Conservation (phyloP, 23 red algal species). For the Gracilaria caudata region DNA sequence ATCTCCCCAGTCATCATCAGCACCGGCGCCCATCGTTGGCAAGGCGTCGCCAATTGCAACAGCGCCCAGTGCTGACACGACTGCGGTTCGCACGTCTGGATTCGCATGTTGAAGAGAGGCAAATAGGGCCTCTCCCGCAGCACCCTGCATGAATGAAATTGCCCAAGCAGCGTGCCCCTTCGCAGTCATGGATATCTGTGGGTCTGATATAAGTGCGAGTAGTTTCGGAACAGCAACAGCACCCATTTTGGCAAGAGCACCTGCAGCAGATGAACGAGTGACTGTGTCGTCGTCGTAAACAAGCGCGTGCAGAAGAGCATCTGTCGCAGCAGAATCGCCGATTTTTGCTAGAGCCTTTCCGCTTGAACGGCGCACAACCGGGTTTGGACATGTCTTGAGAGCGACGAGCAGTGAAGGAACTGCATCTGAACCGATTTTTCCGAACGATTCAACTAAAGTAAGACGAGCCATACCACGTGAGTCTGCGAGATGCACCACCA, state of each 20-base stretch:
- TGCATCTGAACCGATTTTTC: constrained; percentile 46
- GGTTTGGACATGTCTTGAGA: constrained; percentile 47
- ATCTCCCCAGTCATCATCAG: constrained; percentile 70
- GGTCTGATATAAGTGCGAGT: constrained; percentile 58
- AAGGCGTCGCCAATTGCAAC: constrained; percentile 72
- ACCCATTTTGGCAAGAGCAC: constrained; percentile 77
- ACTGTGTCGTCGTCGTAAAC: constrained; percentile 69
- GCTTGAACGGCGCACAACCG: constrained; percentile 68
- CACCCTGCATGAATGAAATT: constrained; percentile 74
- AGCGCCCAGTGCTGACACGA: constrained; percentile 63
- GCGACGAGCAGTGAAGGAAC: constrained; percentile 35
- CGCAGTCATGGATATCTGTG: constrained; percentile 55
- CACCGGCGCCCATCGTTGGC: constrained; percentile 55
- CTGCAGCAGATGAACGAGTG: constrained; percentile 68
- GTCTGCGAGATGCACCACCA: constrained; percentile 73
- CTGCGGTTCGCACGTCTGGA: constrained; percentile 61
- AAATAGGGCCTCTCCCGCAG: constrained; percentile 55
- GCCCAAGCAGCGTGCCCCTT: constrained; percentile 82
- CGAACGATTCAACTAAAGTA: constrained; percentile 62
- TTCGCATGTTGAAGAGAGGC: constrained; percentile 16
- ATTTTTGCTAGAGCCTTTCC: constrained; percentile 81
- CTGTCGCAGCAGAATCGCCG: constrained; percentile 52
- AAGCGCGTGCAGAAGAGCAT: constrained; percentile 47
- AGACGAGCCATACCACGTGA: constrained; percentile 80
- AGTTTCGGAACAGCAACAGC: constrained; percentile 48